These are phyloP conservation scores for Exophiala bonariae DNA, from an alignment of 2,329 filamentous ascomycete genomes.

Conservation along the genomic window DNA sequence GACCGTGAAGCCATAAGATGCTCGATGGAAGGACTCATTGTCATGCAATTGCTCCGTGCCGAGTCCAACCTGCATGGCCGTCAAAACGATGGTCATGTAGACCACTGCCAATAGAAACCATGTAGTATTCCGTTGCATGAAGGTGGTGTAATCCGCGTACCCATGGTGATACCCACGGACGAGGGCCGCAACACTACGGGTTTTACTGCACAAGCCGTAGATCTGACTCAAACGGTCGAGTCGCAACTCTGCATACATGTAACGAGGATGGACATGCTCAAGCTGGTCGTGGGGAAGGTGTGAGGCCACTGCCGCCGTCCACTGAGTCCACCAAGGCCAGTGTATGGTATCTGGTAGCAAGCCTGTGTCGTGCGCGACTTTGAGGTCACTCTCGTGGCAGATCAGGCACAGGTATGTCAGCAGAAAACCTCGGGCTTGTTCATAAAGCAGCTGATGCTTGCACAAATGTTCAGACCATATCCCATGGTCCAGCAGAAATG, in stretches of 20 bases:
- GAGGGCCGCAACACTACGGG: too few relatives aligned
- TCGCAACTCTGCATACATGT: conserved; percentile 46
- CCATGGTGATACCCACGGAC: not conserved
- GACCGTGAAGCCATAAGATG: conserved; percentile 50
- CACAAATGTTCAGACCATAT: conserved; percentile 6
- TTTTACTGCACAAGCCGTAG: not conserved
- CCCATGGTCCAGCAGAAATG: conserved; percentile 25
- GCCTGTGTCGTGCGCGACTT: conserved; percentile 32
- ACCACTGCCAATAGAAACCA: conserved; percentile 28
- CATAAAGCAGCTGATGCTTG: not conserved
- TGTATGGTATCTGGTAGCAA: conserved; percentile 36
- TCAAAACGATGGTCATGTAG: conserved; percentile 33
- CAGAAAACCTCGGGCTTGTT: conserved; percentile 32
- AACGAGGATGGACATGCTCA: conserved; percentile 37
- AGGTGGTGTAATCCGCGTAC: conserved; percentile 14
- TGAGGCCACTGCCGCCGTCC: conserved; percentile 26
- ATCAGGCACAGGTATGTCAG: conserved; percentile 45
- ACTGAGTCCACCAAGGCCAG: conserved; percentile 42
- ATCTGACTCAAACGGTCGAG: conserved; percentile 38
- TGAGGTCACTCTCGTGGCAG: conserved; percentile 39
- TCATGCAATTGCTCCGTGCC: conserved; percentile 27
- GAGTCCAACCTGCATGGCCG: conserved; percentile 37
- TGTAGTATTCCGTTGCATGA: conserved; percentile 28
- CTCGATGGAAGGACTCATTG: conserved; percentile 43
- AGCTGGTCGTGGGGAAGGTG: not conserved